Evolutionary conservation across 345 rosid species (phyloP).

Genomic region (Hibiscus trionum): DNA sequence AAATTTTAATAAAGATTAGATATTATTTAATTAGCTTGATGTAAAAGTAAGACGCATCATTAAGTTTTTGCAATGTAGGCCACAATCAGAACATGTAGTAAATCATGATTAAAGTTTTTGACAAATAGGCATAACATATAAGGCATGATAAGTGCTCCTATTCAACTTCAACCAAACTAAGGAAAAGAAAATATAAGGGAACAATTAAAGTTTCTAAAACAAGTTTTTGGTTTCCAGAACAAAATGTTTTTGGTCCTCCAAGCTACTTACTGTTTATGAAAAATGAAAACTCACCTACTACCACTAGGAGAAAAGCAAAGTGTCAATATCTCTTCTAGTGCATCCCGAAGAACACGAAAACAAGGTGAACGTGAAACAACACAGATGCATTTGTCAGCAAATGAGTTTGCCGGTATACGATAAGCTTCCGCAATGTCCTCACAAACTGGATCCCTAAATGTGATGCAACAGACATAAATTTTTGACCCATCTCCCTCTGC

Average conservation of each 20-base stretch:
- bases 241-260: background rate
- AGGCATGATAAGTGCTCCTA: background rate
- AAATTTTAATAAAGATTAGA: background rate
- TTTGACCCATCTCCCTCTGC: slow-evolving; percentile 99
- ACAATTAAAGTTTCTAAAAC: background rate
- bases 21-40: background rate
- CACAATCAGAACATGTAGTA: background rate
- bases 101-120: background rate
- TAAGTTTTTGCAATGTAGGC: background rate
- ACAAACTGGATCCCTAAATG: slow-evolving; percentile 89
- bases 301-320: slow-evolving; percentile 89
- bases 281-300: slow-evolving; percentile 53
- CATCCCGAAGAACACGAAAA: slow-evolving; percentile 62
- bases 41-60: background rate
- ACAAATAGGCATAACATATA: background rate
- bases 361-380: slow-evolving; percentile 84
- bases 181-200: background rate
- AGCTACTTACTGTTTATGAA: background rate
- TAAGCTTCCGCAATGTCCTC: slow-evolving; percentile 97
- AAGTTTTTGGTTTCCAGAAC: too few relatives aligned
- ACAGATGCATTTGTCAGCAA: slow-evolving; percentile 91
- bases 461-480: slow-evolving; percentile 87
- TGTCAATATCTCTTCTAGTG: slow-evolving; percentile 73
- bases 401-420: slow-evolving; percentile 65
- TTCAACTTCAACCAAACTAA: background rate